These are phyloP conservation scores for Gynandropsis gynandra DNA, from an alignment of 345 rosid species.

Conservation along the genomic window DNA sequence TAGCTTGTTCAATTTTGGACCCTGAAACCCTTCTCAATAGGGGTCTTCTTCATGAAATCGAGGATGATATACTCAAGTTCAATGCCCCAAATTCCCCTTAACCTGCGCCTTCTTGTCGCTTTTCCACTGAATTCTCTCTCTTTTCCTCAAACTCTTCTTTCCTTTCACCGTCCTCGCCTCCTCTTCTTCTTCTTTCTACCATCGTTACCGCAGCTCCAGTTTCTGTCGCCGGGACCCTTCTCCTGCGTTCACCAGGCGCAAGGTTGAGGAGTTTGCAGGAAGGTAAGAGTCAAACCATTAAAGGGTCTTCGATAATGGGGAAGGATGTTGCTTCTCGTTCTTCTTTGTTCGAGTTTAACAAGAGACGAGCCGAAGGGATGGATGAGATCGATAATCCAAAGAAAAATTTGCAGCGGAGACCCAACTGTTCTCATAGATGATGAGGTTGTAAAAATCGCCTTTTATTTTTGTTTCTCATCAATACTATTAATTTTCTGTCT, in stretches of 20 bases:
- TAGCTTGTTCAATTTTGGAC: not conserved
- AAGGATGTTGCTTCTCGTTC: constrained; percentile 25
- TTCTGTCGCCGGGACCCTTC: constrained; percentile 24
- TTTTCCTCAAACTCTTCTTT: constrained; percentile 26
- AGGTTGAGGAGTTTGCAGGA: constrained; percentile 28
- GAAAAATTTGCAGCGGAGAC: constrained; percentile 64
- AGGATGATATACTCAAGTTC: constrained; percentile 15
- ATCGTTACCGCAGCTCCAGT: constrained; percentile 32
- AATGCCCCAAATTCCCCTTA: constrained; percentile 32
- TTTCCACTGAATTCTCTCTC: constrained; percentile 31
- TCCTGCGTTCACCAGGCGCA: constrained; percentile 33
- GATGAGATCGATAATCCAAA: constrained; percentile 49
- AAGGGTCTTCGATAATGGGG: constrained; percentile 33
- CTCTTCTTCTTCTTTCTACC: constrained; percentile 32
- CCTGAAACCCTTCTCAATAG: constrained; percentile 20
- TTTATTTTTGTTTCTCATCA: constrained; percentile 14
- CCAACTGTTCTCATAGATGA: constrained; percentile 60
- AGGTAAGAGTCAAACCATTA: constrained; percentile 19
- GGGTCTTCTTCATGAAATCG: not conserved
- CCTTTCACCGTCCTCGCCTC: constrained; percentile 27
- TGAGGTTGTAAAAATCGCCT: constrained; percentile 76
- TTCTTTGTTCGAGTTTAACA: constrained; percentile 57
- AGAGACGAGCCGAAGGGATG: constrained; percentile 71
- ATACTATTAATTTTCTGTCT: constrained; percentile 3
- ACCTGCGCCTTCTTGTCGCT: constrained; percentile 45